These are phyloP conservation scores for Bipolaris sorokiniana DNA, from an alignment of 2,329 filamentous ascomycete genomes.

Conservation along the genomic window DNA sequence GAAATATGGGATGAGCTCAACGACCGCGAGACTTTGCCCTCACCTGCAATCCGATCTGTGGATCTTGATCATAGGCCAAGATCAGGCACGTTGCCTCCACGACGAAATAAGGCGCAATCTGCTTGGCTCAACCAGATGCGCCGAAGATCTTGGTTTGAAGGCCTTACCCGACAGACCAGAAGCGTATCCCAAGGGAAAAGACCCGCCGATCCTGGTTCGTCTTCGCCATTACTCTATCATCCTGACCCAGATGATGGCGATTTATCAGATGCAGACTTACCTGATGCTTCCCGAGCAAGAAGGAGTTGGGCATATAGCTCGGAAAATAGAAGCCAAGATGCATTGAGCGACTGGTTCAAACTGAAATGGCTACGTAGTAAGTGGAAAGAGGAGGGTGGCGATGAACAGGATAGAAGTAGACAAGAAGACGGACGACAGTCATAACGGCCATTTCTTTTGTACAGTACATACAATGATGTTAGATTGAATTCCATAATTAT, in stretches of 20 bases:
- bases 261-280: constrained; percentile 37
- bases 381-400: constrained; percentile 33
- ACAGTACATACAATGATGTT: background rate
- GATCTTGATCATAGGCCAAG: constrained; percentile 41
- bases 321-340: constrained; percentile 32
- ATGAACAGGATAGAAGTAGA: constrained; percentile 21
- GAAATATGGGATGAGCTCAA: constrained; percentile 91
- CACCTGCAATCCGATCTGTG: constrained; percentile 38
- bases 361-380: constrained; percentile 49
- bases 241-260: constrained; percentile 40
- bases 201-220: constrained; percentile 30
- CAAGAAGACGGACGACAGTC: constrained; percentile 17
- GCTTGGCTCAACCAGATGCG: constrained; percentile 45
- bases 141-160: constrained; percentile 47
- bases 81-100: constrained; percentile 41
- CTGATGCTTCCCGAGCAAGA: constrained; percentile 24
- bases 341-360: constrained; percentile 46
- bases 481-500: background rate
- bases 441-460: constrained; percentile 18
- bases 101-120: constrained; percentile 38
- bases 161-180: constrained; percentile 28
- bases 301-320: constrained; percentile 37
- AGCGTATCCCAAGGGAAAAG: constrained; percentile 40
- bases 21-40: constrained; percentile 56
- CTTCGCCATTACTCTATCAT: constrained; percentile 32